phyloP scores from a whole-genome alignment of 345 rosid genomes.

The Hibiscus trionum region DNA sequence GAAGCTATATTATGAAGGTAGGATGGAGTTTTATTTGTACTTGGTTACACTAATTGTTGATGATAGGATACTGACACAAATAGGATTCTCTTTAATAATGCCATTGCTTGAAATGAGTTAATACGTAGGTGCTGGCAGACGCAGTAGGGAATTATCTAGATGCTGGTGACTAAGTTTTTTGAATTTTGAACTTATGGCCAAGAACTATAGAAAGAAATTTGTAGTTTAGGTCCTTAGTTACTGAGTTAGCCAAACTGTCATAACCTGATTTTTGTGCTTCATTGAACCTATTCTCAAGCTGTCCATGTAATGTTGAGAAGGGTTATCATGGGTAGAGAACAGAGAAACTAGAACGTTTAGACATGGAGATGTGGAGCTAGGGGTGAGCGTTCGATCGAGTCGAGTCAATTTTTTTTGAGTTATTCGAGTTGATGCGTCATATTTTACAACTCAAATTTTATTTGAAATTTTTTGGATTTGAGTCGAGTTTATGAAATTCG shows the following conservation, averaged over 20 bases:
- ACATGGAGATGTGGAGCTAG: neutral
- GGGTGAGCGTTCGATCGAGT: too few relatives aligned
- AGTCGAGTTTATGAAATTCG: too few relatives aligned
- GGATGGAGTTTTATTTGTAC: neutral
- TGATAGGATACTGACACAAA: neutral
- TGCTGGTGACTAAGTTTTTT: neutral
- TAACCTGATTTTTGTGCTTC: neutral
- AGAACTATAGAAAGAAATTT: neutral
- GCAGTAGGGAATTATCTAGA: neutral
- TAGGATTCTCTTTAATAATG: conserved; percentile 1
- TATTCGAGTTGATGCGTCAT: too few relatives aligned
- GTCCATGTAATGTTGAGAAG: neutral
- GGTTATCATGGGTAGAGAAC: neutral
- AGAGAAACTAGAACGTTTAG: neutral
- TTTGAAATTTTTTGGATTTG: too few relatives aligned
- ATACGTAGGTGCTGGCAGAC: neutral
- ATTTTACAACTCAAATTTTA: too few relatives aligned
- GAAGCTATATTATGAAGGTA: conserved; percentile 66
- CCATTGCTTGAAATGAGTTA: neutral
- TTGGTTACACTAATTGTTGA: neutral
- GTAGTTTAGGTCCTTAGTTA: neutral
- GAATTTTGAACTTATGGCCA: neutral
- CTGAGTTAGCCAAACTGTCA: neutral
- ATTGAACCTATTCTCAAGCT: conserved; percentile 3
- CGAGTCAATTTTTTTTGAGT: too few relatives aligned